These are phyloP conservation scores for Pythium utonaiense DNA, from an alignment of 352 stramenopile species.

Conservation along the genomic window DNA sequence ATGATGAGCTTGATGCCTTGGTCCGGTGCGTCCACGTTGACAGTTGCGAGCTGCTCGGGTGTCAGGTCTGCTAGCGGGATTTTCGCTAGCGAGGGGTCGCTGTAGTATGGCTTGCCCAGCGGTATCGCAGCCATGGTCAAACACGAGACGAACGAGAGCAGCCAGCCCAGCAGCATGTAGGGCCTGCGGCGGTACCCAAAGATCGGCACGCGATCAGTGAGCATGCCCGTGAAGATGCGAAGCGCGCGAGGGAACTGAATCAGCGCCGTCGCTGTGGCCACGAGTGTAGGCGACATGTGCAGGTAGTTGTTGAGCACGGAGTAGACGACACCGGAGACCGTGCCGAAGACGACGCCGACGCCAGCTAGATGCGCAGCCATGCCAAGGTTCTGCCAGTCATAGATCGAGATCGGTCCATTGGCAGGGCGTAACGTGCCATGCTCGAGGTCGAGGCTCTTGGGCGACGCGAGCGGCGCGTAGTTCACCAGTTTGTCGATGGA, in stretches of 20 bases:
- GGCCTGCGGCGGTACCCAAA: constrained; percentile 38
- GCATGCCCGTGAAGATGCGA: constrained; percentile 38
- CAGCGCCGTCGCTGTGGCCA: constrained; percentile 27
- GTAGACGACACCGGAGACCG: constrained; percentile 28
- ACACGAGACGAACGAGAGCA: constrained; percentile 26
- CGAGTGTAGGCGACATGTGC: constrained; percentile 29
- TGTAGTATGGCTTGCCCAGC: constrained; percentile 51
- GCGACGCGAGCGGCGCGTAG: too few species aligned
- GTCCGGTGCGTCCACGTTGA: constrained; percentile 42
- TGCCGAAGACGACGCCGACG: constrained; percentile 26
- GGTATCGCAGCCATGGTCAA: constrained; percentile 37
- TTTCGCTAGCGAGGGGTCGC: constrained; percentile 33
- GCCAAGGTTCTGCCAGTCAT: constrained; percentile 29
- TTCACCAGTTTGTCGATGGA: too few species aligned
- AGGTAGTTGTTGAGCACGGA: constrained; percentile 38
- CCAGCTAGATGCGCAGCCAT: constrained; percentile 31
- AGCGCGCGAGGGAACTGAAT: constrained; percentile 28
- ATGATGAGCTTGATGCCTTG: constrained; percentile 45
- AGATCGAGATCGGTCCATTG: constrained; percentile 26
- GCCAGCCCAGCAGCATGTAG: constrained; percentile 44
- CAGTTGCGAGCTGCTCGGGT: constrained; percentile 29
- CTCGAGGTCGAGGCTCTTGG: too few species aligned
- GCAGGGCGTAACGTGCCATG: constrained; percentile 20
- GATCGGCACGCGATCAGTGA: constrained; percentile 43
- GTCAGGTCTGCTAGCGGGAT: constrained; percentile 28